Evolutionary conservation across 1,139 yeast species (phyloP).

Genomic region (Candida mesenterica): DNA sequence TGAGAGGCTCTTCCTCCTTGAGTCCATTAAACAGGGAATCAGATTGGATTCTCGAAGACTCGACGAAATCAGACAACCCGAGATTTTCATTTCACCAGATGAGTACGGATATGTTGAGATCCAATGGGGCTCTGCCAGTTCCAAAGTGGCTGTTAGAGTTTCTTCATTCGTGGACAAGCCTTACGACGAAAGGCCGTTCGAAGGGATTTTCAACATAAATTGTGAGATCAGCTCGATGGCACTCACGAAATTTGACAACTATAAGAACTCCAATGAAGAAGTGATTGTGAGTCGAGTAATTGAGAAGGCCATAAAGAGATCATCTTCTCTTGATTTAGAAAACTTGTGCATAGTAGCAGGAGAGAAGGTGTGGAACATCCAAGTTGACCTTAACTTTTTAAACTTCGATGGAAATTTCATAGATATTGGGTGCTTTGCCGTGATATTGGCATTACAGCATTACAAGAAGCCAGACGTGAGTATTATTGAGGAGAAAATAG

Average conservation of each 20-base stretch:
- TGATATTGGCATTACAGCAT: conserved; percentile 80
- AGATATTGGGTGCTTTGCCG: conserved; percentile 89
- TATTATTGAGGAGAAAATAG: conserved; percentile 56
- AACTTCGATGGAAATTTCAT: conserved; percentile 91
- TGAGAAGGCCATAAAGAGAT: conserved; percentile 87
- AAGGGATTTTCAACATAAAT: conserved; percentile 80
- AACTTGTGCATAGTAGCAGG: conserved; percentile 90
- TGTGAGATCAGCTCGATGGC: conserved; percentile 93
- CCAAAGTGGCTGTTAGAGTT: conserved; percentile 67
- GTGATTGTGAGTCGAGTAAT: conserved; percentile 73
- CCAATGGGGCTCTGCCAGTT: conserved; percentile 61
- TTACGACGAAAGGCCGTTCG: conserved; percentile 89
- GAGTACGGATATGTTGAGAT: conserved; percentile 83
- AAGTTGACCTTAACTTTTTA: conserved; percentile 86
- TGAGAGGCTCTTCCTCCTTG: conserved; percentile 61
- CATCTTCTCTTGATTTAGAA: conserved; percentile 88
- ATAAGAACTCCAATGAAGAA: conserved; percentile 74
- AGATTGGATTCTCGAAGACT: conserved; percentile 71
- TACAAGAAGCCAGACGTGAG: conserved; percentile 82
- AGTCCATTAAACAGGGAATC: conserved; percentile 58
- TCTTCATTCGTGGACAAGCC: conserved; percentile 82
- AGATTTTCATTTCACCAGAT: conserved; percentile 56
- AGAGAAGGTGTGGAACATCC: conserved; percentile 81
- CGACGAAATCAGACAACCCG: conserved; percentile 61
- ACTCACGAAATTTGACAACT: conserved; percentile 75